Conservation (phyloP, 2,329 filamentous ascomycete species). For the Xylaria digitata region DNA sequence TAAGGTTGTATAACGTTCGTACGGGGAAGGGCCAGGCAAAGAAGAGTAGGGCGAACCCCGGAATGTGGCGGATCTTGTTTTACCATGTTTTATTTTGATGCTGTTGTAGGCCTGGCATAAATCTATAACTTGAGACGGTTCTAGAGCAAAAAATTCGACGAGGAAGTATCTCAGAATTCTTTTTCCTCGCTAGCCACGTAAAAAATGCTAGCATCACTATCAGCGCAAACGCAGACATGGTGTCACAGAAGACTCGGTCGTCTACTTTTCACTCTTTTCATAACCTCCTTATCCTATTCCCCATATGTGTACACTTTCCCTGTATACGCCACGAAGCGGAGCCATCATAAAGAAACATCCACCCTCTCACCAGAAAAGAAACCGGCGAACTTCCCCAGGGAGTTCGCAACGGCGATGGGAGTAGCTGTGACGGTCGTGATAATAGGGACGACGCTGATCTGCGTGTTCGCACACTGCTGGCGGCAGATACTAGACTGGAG, state of each 20-base stretch:
- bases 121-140: not conserved
- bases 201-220: conserved; percentile 15
- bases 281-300: not conserved
- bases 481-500: conserved; percentile 36
- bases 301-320: not conserved
- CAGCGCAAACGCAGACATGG: not conserved
- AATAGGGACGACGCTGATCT: conserved; percentile 36
- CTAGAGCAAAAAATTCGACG: not conserved
- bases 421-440: conserved; percentile 36
- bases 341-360: not conserved
- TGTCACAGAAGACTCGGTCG: not conserved
- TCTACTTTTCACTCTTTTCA: not conserved
- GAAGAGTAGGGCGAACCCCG: not conserved
- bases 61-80: not conserved
- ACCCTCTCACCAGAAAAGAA: not conserved
- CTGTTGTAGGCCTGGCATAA: not conserved
- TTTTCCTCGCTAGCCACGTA: not conserved
- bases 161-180: not conserved
- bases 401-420: conserved; percentile 38
- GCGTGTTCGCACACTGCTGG: conserved; percentile 45
- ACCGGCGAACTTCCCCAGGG: conserved; percentile 33
- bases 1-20: not conserved
- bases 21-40: not conserved
- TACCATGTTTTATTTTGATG: not conserved
- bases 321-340: not conserved